Base-by-base conservation (phyloP, 805 yeast species). In the Suhomyces prunicola region DNA sequence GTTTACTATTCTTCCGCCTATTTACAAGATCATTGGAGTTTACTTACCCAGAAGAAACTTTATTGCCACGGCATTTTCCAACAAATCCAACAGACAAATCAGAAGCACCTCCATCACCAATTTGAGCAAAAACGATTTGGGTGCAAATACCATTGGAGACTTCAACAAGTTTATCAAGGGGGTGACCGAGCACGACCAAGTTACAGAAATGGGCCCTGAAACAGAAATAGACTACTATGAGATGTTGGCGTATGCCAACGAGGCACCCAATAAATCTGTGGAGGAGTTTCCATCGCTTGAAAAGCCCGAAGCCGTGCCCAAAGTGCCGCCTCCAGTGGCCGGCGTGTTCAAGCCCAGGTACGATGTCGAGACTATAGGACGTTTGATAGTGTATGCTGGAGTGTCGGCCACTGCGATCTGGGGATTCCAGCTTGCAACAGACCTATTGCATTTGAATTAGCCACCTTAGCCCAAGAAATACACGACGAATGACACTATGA, bases 311-410 rank as follows among this genome's bases (percentile, higher is more conserved):
- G 13, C 46, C n/a, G 68, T 15, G 71, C 76, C 50, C 46, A 48
- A 41, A 36, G 26, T 15, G 29, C 41, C 41, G 17, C 41, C 47
- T n/a, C 31, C 46, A 4, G 10, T 48, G 2, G 50, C 58, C 57
- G 81, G 79, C 13, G 87, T 83, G 0, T 82, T 80, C 61, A 77
- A 76, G 53, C 79, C 83, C 2, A 77, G 92, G 47, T 85, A 86
- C 59, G 91, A 85, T 52, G 85, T 87, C 29, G 93, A 87, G 56
- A 87, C 90, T 3, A 69, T 89, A 31, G 91, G 94, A 8, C 78
- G 96, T 61, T 72, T 88, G 56, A 69, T 87, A 15, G 88, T 91
- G 1, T 93, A 93, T 69, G 86, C 88, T 0, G 98, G 98, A 0
- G 83, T 93, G 27, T 80, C 94, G 0, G 61, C 76, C 26, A 68